Base-by-base conservation (phyloP, 176 grass and related monocot genomes). In the Ensete ventricosum region DNA sequence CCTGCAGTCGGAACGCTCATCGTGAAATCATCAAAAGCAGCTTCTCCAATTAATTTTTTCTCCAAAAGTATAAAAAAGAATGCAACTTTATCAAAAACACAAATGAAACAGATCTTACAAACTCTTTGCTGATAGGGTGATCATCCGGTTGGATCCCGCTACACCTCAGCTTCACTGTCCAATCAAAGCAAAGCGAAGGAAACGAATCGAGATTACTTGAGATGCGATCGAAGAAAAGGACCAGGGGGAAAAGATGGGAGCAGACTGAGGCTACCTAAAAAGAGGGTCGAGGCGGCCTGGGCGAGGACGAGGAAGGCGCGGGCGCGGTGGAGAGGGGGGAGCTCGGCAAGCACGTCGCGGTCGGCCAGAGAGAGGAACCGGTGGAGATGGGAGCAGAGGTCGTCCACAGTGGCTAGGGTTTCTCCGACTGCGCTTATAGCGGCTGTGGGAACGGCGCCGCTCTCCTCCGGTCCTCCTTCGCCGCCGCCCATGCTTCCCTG, bases 41-140 rank as follows among this genome's bases (percentile, higher is more conserved):
- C 8, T 54, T 52, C 22, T 50, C 14, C 57, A 16, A 25, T 17
- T 71, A 2, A 76, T 11, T 63, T 43, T 65, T 66, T 64, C 53
- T 60, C 67, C 14, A 84, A 6, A 65, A 19, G 58, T 20, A 71
- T 22, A 9, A 50, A 25, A 72, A 51, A 81, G 16, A 74, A 29
- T n/a, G 66, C 62, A 86, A 72, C 11, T 43, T 80, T 26, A 52
- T 57, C 25, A 22, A 21, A 62, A 12, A 3, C 1, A 55, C 16
- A 25, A 43, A 57, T 7, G 64, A 57, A 70, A 60, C 53, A 80
- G 29, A 52, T 54, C 90, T 87, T 82, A 91, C 90, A 69, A 89
- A 84, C 50, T 99, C 95, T 82, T 93, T 91, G n/a, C 14, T 83
- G 53, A 99, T 87, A 59, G 90, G 88, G 65, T 99, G 95, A 53